Percentiles rank a stretch among this genome's conserved stretches.
These are phyloP conservation scores for Tylopilus subfusipes DNA, from an alignment of 768 basidiomycete species.

Conservation along the genomic window DNA sequence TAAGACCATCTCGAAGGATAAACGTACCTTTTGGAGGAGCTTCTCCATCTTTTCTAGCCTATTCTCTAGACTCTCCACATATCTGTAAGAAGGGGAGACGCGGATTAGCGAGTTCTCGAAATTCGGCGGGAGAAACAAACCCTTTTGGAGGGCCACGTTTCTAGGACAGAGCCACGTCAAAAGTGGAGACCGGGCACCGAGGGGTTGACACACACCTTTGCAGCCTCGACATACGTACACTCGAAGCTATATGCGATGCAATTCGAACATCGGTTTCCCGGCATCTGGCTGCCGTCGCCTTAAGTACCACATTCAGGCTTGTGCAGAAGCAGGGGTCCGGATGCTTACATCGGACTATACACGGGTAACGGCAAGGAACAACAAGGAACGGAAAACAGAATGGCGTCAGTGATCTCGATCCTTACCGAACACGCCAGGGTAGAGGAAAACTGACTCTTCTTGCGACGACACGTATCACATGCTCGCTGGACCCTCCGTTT, in stretches of 20 bases:
- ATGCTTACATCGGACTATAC: slow-evolving; percentile 25
- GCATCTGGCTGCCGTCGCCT: slow-evolving; percentile 64
- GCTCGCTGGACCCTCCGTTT: slow-evolving; percentile 73
- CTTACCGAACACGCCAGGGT: background rate
- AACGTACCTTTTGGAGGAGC: slow-evolving; percentile 48
- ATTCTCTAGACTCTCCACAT: slow-evolving; percentile 59
- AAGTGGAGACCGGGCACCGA: background rate
- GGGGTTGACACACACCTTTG: slow-evolving; percentile 39
- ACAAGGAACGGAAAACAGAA: background rate
- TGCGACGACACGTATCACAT: slow-evolving; percentile 78
- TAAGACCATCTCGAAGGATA: background rate
- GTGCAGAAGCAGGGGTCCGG: background rate
- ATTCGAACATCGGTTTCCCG: slow-evolving; percentile 52
- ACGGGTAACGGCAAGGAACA: too few species aligned
- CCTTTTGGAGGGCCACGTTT: slow-evolving; percentile 42
- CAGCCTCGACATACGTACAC: slow-evolving; percentile 56
- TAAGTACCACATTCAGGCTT: background rate
- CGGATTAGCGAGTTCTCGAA: background rate
- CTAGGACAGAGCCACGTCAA: slow-evolving; percentile 16
- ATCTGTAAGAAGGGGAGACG: slow-evolving; percentile 34
- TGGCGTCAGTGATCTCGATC: slow-evolving; percentile 1
- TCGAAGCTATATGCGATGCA: slow-evolving; percentile 45
- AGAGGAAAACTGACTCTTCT: slow-evolving; percentile 60
- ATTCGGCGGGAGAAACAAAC: slow-evolving; percentile 10
- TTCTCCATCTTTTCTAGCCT: slow-evolving; percentile 64